These are phyloP conservation scores for Pythium coloratum DNA, from an alignment of 352 stramenopile species.

Conservation along the genomic window DNA sequence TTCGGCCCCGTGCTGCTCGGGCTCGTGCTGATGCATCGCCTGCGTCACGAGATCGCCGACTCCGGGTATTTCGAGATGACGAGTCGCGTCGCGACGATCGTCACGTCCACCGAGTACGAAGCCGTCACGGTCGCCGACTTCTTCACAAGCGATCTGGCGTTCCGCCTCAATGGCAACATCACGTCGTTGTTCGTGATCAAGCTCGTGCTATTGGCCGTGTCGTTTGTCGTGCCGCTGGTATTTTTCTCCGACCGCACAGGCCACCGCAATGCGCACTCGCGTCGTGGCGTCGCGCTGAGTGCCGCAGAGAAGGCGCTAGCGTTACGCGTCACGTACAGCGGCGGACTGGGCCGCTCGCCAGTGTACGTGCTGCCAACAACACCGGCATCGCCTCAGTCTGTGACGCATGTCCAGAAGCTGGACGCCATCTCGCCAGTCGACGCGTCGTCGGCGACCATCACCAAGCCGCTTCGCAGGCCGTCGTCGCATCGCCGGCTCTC, in stretches of 20 bases:
- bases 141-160: constrained; percentile 22
- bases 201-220: constrained; percentile 28
- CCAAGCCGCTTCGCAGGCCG: neutral
- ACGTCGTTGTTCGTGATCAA: constrained; percentile 30
- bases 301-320: constrained; percentile 30
- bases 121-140: constrained; percentile 25
- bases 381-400: neutral
- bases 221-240: constrained; percentile 28
- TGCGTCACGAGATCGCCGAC: constrained; percentile 24
- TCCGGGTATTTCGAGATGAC: constrained; percentile 27
- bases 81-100: constrained; percentile 25
- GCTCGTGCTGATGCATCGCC: constrained; percentile 30
- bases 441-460: neutral
- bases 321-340: constrained; percentile 26
- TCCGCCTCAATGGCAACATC: constrained; percentile 33
- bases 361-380: constrained; percentile 6
- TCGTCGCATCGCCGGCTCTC: neutral
- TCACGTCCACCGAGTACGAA: constrained; percentile 32
- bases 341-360: constrained; percentile 26
- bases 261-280: constrained; percentile 14
- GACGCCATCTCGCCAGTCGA: neutral
- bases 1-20: constrained; percentile 36
- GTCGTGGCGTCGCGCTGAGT: constrained; percentile 13
- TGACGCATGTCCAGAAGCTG: neutral
- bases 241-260: constrained; percentile 17